A percentile compares a stretch with the other conserved stretches of the same genome.
Conservation (phyloP, 257 asterid genomes). For the Oldenlandia corymbosa region DNA sequence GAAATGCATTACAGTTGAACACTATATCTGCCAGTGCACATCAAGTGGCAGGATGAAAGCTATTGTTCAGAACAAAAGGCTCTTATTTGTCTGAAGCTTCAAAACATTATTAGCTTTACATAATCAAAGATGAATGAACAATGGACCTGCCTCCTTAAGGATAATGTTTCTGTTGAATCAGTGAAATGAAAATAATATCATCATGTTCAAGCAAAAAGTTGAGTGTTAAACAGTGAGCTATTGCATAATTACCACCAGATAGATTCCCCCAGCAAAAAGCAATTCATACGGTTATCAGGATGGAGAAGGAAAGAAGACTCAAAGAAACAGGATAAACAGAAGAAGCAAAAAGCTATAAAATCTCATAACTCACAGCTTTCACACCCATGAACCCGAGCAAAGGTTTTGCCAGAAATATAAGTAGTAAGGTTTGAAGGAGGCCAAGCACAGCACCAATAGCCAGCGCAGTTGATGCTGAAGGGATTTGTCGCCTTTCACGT, state of each 20-base stretch:
- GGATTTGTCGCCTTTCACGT: constrained; percentile 45
- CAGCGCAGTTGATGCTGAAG: constrained; percentile 95
- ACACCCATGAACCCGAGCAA: constrained; percentile 75
- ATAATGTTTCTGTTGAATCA: neutral
- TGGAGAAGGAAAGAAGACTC: neutral
- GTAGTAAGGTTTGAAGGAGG: constrained; percentile 60
- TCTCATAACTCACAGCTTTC: constrained; percentile 44
- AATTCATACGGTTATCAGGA: neutral
- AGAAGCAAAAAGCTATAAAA: neutral
- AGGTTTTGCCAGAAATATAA: constrained; percentile 60
- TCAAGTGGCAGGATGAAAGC: too few species aligned
- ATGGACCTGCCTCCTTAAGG: too few species aligned
- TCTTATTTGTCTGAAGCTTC: too few species aligned
- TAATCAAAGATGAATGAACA: too few species aligned
- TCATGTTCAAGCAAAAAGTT: neutral
- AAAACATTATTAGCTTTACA: too few species aligned
- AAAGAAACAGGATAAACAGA: too few species aligned
- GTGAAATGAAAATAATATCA: neutral
- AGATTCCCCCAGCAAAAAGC: too few species aligned
- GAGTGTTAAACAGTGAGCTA: too few species aligned
- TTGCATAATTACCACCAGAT: too few species aligned
- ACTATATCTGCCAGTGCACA: neutral
- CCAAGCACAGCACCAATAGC: constrained; percentile 67
- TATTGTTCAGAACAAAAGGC: too few species aligned
- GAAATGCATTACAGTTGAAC: neutral